Percentiles rank a stretch among this genome's conserved stretches.
These are phyloP conservation scores for Salix purpurea DNA, from an alignment of 345 rosid genomes.

Conservation along the genomic window DNA sequence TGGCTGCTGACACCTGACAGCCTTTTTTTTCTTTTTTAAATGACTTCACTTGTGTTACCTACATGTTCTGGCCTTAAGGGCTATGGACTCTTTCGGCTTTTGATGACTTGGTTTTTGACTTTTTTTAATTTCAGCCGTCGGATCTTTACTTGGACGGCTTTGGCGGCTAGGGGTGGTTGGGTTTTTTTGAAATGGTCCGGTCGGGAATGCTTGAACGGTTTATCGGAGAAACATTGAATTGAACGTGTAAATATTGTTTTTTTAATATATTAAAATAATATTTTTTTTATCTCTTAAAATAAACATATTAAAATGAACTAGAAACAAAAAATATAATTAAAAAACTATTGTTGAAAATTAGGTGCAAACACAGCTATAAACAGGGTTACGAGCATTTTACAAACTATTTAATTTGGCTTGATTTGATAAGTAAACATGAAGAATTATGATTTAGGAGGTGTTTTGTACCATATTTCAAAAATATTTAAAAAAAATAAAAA, in stretches of 20 bases:
- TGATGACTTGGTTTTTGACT: neutral
- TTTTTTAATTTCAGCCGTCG: slow-evolving; percentile 12
- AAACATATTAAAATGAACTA: no score
- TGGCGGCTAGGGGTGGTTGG: neutral
- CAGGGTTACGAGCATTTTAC: no score
- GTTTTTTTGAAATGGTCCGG: neutral
- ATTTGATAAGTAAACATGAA: no score
- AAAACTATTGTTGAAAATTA: no score
- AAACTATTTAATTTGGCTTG: no score
- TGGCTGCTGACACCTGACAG: slow-evolving; percentile 32
- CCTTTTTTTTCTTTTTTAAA: neutral
- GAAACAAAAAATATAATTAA: no score
- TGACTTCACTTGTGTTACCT: neutral
- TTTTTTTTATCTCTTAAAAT: no score
- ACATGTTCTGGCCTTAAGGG: neutral
- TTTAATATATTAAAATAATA: no score
- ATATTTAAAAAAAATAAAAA: no score
- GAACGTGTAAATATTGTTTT: neutral
- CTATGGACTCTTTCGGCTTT: neutral
- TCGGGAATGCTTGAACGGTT: neutral
- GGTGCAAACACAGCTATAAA: no score
- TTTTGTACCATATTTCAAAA: no score
- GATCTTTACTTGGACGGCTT: neutral
- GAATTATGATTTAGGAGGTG: no score
- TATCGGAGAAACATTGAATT: neutral